phyloP scores from a whole-genome alignment of 306 rosid genomes.

The Ammopiptanthus mongolicus region DNA sequence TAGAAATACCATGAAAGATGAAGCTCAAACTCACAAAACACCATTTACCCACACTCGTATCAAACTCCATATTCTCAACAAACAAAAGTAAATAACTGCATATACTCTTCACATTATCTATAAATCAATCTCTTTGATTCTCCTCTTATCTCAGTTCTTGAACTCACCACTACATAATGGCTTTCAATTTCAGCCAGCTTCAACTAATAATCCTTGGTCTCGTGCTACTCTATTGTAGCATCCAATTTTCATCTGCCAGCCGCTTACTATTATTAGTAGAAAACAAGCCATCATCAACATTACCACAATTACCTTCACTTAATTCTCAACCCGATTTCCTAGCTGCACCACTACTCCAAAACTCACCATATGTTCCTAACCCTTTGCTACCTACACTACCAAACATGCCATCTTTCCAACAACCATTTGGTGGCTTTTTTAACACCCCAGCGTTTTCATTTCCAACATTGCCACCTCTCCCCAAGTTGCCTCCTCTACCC shows the following conservation, averaged over 20 bases:
- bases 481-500: slow-evolving; percentile 27
- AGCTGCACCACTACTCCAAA: not conserved
- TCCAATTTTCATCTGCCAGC: not conserved
- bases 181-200: not conserved
- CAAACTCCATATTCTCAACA: not conserved
- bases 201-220: not conserved
- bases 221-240: not conserved
- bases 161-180: not conserved
- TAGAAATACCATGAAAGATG: slow-evolving; percentile 8
- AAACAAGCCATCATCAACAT: not conserved
- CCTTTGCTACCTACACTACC: not conserved
- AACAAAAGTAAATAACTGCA: not conserved
- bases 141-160: not conserved
- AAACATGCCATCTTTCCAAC: not conserved
- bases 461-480: slow-evolving; percentile 11
- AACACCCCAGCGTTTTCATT: not conserved
- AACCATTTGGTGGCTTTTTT: not conserved
- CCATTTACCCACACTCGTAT: not conserved
- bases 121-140: not conserved
- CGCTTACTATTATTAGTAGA: not conserved
- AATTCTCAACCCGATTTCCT: not conserved
- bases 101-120: not conserved
- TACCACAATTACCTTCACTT: not conserved
- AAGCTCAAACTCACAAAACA: not conserved
- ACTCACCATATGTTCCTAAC: not conserved